Conservation (phyloP, 768 basidiomycete genomes). For the Pleurotus giganteus region DNA sequence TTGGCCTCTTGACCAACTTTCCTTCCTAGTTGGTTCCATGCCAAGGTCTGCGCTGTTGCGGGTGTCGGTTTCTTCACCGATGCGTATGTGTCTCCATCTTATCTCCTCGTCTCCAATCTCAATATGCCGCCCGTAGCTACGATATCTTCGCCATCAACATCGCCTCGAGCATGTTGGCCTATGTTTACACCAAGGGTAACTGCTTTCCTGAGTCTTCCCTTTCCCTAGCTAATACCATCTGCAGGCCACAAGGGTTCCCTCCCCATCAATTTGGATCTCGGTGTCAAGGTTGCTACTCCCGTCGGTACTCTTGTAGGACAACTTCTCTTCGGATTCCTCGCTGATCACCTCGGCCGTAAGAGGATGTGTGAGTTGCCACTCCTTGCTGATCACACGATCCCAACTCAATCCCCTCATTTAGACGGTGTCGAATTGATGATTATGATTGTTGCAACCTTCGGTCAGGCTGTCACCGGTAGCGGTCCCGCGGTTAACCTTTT, state of each 20-base stretch:
- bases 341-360: conserved; percentile 75
- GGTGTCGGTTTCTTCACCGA: conserved; percentile 94
- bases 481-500: conserved; percentile 69
- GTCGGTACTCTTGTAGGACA: conserved; percentile 77
- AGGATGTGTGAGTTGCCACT: conserved; percentile 62
- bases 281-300: conserved; percentile 75
- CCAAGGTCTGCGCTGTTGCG: conserved; percentile 66
- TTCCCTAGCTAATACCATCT: conserved; percentile 12
- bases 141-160: conserved; percentile 93
- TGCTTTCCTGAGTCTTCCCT: conserved; percentile 5
- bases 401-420: conserved; percentile 19
- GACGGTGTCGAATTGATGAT: conserved; percentile 77
- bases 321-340: conserved; percentile 77
- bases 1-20: conserved; percentile 2
- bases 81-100: conserved; percentile 40
- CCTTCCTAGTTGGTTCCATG: conserved; percentile 72
- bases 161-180: conserved; percentile 78
- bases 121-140: conserved; percentile 38
- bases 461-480: conserved; percentile 70
- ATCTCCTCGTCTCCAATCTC: conserved; percentile 1
- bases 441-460: conserved; percentile 79
- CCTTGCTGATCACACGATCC: background rate
- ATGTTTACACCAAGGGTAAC: conserved; percentile 59
- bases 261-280: conserved; percentile 66
- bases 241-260: conserved; percentile 34